Evolutionary conservation across 495 filamentous ascomycete genomes (phyloP), one percentile per base, ranked within the genome.

Genomic region (Aspergillus baeticus): DNA sequence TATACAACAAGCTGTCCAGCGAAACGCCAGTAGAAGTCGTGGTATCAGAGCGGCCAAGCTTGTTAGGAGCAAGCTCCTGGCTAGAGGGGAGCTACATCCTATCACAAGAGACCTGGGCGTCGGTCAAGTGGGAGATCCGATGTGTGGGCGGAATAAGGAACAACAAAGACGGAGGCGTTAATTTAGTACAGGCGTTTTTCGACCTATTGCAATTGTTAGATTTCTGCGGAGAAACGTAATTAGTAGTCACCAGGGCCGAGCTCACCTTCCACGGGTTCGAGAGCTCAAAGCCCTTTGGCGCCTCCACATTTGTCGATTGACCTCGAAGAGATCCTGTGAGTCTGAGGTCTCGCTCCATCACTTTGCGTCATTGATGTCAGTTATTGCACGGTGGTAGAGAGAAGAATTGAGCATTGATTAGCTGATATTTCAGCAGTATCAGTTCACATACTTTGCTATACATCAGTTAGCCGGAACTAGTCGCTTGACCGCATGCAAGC

Each of bases 331-430:
- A 82, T 57, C 94, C 94, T 46, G 94, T 99, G 69, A 99, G 81
- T 67, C 94, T 81, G 62, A 86, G 77, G 69, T 99, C 94, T 66
- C 94, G 84, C 55, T 97, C 88, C 92, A 98, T 96, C 95, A 99
- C 94, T 98, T 62, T 61, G 44, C 31, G 23, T 17, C 15, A 55
- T n/a, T 14, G 10, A 23, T 15, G n/a, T 58, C 60, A 36, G 64
- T 70, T 49, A 60, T 29, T 23, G 23, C 10, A 35, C 10, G 6
- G 6, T 22, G 8, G 1, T 14, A 17, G 39, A 1, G n/a, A 47
- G n/a, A n/a, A n/a, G n/a, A 47, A 26, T 14, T 11, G n/a, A 18
- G 18, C 14, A 7, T n/a, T n/a, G 17, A 3, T 11, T 22, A 43
- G 41, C 18, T 33, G 23, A 1, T n/a, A n/a, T 23, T 31, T 42